Evolutionary conservation across 192 early-diverging fungal species (phyloP).

Genomic region (Funneliformis mosseae): DNA sequence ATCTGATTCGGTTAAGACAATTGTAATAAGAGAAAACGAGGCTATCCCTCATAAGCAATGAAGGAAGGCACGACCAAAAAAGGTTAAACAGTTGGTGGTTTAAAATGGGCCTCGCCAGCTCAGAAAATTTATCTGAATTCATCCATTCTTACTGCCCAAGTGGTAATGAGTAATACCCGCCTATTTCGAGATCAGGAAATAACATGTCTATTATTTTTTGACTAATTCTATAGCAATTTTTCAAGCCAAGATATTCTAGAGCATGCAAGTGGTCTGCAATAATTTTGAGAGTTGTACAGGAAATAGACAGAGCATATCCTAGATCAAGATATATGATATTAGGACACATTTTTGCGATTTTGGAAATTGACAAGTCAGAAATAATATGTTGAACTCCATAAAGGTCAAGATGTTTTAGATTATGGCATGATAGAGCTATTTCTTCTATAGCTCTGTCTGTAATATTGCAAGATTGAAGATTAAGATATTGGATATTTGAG

Average conservation of each 20-base stretch:
- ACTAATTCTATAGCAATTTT: not conserved
- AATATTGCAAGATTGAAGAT: not conserved
- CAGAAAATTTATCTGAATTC: too few species aligned
- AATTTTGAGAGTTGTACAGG: not conserved
- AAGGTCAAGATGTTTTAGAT: constrained; percentile 12
- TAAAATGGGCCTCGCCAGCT: too few species aligned
- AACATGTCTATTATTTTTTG: not conserved
- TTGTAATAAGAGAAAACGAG: too few species aligned
- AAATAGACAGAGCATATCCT: not conserved
- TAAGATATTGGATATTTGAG: not conserved
- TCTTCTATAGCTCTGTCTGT: not conserved
- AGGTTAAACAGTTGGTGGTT: too few species aligned
- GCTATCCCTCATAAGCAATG: too few species aligned
- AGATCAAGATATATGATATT: too few species aligned
- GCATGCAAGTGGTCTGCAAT: not conserved
- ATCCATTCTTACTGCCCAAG: too few species aligned
- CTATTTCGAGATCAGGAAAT: not conserved
- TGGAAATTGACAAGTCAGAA: constrained; percentile 4
- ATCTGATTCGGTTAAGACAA: too few species aligned
- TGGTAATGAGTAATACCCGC: too few species aligned
- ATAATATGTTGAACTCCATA: constrained; percentile 1
- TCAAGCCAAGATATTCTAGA: constrained; percentile 3
- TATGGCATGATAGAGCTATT: not conserved
- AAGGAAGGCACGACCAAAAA: too few species aligned
- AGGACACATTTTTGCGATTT: constrained; percentile 4